Base-by-base conservation (phyloP, 495 filamentous ascomycete species). In the Staphylotrichum longicolle region DNA sequence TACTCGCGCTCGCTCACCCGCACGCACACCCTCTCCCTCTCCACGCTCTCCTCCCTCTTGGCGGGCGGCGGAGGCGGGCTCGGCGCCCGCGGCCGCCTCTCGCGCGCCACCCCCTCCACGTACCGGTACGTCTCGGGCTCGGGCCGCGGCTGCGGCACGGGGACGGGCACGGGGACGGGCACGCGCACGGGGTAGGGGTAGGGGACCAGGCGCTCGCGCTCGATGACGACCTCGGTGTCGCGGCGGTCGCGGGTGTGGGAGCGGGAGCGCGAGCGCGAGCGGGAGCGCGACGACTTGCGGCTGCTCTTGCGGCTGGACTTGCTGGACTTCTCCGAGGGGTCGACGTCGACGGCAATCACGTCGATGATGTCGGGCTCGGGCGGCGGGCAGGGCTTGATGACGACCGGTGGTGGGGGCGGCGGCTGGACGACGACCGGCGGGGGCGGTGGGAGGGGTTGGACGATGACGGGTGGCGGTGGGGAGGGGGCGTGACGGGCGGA, bases 291-390 rank as follows among this genome's bases (percentile, higher is more conserved):
- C 34, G 45, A 47, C 39, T 62, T 67, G 12, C 52, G 57, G 3
- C 63, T 56, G 12, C 59, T 68, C 49, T 49, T 12, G 10, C 37
- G 46, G 42, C 44, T 33, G 33, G 56, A 50, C 4, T 48, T 47
- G 44, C 32, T 1, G 10, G 20, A 27, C 20, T 27, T 27, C 20
- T 27, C 20, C 20, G 20, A 27, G 20, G 20, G 71, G 54, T 82
- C 79, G 48, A 81, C 70, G 66, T 82, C 77, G n/a, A 83, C 80
- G 60, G 74, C 75, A 54, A 83, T 80, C 47, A 82, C 74, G 58
- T 82, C 80, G 56, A 82, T 78, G 4, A 73, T 66, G 57, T 80
- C 74, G 10, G 64, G 59, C 54, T 80, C 74, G 11, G 65, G 61
- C 55, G 9, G 67, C 65, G 4, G 68, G 66, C 11, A 68, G 0